Evolutionary conservation across 2,329 filamentous ascomycete species (phyloP).

Genomic region (Cladophialophora exuberans): DNA sequence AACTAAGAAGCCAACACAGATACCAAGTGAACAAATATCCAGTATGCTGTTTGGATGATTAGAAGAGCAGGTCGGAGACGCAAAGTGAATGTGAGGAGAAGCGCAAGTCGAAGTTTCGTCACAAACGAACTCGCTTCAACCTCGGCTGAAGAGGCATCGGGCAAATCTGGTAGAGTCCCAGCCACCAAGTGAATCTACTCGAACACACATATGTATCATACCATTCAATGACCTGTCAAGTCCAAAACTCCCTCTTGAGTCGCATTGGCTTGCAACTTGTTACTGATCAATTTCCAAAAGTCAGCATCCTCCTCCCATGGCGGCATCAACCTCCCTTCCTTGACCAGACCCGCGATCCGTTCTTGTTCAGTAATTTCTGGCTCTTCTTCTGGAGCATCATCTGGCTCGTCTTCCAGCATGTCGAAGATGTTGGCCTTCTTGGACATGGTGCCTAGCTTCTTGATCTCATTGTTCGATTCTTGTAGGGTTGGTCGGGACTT

Average conservation of each 20-base stretch:
- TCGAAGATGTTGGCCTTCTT: slow-evolving; percentile 26
- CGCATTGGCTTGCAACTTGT: slow-evolving; percentile 63
- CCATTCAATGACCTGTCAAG: slow-evolving; percentile 9
- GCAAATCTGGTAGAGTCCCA: too few relatives aligned
- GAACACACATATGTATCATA: background rate
- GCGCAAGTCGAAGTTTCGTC: slow-evolving; percentile 11
- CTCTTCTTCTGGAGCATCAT: slow-evolving; percentile 6
- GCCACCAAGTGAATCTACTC: background rate
- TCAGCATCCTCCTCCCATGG: slow-evolving; percentile 45
- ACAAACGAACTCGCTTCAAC: slow-evolving; percentile 19
- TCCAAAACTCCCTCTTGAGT: slow-evolving; percentile 56
- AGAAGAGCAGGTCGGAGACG: background rate
- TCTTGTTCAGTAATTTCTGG: slow-evolving; percentile 13
- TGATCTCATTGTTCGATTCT: slow-evolving; percentile 1
- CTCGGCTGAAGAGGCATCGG: too few relatives aligned
- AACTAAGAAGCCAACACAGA: background rate
- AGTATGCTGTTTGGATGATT: background rate
- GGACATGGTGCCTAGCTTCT: slow-evolving; percentile 22
- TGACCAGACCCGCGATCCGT: slow-evolving; percentile 34
- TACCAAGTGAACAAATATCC: background rate
- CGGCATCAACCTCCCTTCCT: slow-evolving; percentile 54
- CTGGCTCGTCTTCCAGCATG: slow-evolving; percentile 21
- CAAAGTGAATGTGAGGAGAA: background rate
- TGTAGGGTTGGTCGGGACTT: background rate
- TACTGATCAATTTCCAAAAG: slow-evolving; percentile 64